These are phyloP conservation scores for Coemansia sp. DNA, from an alignment of 192 early-diverging fungal species.

Conservation along the genomic window DNA sequence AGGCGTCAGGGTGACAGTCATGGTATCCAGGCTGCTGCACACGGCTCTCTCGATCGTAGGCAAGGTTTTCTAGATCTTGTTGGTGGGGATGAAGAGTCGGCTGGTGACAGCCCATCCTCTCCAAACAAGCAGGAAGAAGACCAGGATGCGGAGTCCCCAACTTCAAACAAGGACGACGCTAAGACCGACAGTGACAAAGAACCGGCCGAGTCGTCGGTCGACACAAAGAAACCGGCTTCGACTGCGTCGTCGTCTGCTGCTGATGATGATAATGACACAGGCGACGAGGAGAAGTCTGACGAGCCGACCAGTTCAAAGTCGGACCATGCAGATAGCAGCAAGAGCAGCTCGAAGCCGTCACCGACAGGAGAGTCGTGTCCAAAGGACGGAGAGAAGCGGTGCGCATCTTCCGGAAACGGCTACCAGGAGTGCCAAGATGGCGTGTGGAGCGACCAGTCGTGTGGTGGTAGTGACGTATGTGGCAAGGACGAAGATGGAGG, in stretches of 20 bases:
- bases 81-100: not conserved
- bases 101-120: not conserved
- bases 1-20: slow-evolving; percentile 10
- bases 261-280: not conserved
- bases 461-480: slow-evolving; percentile 26
- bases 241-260: not conserved
- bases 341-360: slow-evolving; percentile 13
- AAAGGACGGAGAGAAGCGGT: slow-evolving; percentile 25
- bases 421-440: slow-evolving; percentile 34
- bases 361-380: slow-evolving; percentile 33
- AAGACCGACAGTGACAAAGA: not conserved
- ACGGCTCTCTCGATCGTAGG: not conserved
- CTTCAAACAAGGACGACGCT: not conserved
- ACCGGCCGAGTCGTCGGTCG: not conserved
- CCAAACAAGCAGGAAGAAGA: not conserved
- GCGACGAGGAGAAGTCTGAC: not conserved
- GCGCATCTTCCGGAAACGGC: slow-evolving; percentile 5
- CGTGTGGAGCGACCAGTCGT: slow-evolving; percentile 33
- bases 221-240: not conserved
- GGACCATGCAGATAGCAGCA: slow-evolving; percentile 1
- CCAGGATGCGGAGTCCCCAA: not conserved
- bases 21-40: not conserved
- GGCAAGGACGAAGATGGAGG: slow-evolving; percentile 20
- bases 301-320: not conserved
- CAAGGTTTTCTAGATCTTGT: not conserved